phyloP scores from a whole-genome alignment of 495 filamentous ascomycete species.

The Aspergillus ellipticus region DNA sequence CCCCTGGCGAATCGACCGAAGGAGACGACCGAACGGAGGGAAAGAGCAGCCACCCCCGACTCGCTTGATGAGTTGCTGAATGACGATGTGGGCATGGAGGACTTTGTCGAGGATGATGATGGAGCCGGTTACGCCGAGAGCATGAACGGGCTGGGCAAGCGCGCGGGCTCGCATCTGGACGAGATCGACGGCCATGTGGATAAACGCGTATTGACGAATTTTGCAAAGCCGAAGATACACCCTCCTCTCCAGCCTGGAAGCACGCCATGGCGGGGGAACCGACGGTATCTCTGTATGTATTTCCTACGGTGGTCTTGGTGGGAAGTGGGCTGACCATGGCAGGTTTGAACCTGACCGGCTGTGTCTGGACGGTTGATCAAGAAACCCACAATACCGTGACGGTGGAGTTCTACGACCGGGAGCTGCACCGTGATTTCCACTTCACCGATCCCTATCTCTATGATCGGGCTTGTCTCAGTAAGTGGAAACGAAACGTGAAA shows the following conservation, averaged over 20 bases:
- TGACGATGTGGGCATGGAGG: constrained; percentile 55
- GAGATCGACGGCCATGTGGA: constrained; percentile 39
- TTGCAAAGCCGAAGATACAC: constrained; percentile 68
- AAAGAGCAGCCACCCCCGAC: constrained; percentile 48
- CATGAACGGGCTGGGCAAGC: constrained; percentile 59
- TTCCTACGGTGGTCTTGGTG: not conserved
- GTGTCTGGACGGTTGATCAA: constrained; percentile 96
- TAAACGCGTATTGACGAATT: constrained; percentile 60
- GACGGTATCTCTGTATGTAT: constrained; percentile 76
- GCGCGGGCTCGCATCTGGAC: constrained; percentile 51
- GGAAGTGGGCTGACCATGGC: constrained; percentile 21
- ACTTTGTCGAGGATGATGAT: constrained; percentile 93
- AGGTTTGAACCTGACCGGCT: constrained; percentile 82
- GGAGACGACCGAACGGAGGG: constrained; percentile 39
- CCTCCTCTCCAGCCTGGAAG: constrained; percentile 86
- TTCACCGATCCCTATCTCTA: constrained; percentile 92
- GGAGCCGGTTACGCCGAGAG: constrained; percentile 80
- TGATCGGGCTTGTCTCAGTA: constrained; percentile 86
- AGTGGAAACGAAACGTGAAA: constrained; percentile 14
- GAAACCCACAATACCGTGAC: constrained; percentile 93
- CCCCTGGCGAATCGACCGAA: constrained; percentile 55
- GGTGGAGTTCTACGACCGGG: constrained; percentile 94
- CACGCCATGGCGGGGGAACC: constrained; percentile 91
- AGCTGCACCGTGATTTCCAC: constrained; percentile 89
- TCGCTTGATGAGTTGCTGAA: constrained; percentile 58